Conservation (phyloP, 768 basidiomycete species). For the Rhodosporidiobolus odoratus region DNA sequence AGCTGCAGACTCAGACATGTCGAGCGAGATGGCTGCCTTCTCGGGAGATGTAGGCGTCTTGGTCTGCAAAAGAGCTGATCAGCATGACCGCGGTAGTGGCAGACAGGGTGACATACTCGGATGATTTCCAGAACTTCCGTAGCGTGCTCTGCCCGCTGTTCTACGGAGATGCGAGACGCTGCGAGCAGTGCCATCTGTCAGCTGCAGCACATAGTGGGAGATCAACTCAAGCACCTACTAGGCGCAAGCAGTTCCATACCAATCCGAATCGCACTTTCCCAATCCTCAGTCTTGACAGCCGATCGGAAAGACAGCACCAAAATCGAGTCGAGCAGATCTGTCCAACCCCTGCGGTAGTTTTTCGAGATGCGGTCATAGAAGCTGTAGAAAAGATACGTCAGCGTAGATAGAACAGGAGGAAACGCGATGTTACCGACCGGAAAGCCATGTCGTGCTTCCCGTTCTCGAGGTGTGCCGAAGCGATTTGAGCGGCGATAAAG, state of each 20-base stretch:
- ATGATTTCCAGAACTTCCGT: conserved; percentile 70
- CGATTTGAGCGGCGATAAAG: conserved; percentile 88
- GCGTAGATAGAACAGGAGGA: background rate
- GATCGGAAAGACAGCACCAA: conserved; percentile 76
- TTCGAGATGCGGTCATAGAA: conserved; percentile 90
- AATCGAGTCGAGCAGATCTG: conserved; percentile 64
- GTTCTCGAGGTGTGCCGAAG: conserved; percentile 71
- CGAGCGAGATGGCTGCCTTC: conserved; percentile 2
- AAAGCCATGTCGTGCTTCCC: conserved; percentile 83
- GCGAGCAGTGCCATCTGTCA: conserved; percentile 1
- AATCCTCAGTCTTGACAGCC: conserved; percentile 68
- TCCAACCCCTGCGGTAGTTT: conserved; percentile 81
- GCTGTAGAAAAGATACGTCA: conserved; percentile 47
- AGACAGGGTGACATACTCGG: conserved; percentile 52
- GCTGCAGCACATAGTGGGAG: background rate
- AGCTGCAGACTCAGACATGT: conserved; percentile 54
- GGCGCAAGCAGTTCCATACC: conserved; percentile 76
- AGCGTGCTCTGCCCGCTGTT: conserved; percentile 50
- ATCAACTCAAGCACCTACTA: conserved; percentile 51
- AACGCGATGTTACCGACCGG: conserved; percentile 53
- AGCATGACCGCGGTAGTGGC: background rate
- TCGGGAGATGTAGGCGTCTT: conserved; percentile 62
- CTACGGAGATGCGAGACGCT: conserved; percentile 20
- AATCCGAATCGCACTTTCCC: conserved; percentile 68
- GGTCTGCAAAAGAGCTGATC: conserved; percentile 52